A percentile compares a stretch with the other conserved stretches of the same genome.
Conservation (phyloP, 2,329 filamentous ascomycete species). For the Parastagonospora avenae region DNA sequence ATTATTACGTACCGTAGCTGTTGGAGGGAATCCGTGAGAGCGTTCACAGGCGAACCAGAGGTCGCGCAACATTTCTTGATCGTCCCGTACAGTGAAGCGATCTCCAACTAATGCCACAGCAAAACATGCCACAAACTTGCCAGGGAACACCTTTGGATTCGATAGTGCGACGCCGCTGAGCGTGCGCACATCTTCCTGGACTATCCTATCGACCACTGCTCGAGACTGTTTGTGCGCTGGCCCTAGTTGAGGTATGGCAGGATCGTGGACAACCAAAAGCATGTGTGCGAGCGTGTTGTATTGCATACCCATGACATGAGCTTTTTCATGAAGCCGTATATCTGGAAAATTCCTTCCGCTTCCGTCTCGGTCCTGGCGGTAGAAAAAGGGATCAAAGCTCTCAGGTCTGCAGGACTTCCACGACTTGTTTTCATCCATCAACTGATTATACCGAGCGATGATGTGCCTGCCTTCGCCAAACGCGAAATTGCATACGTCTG, state of each 20-base stretch:
- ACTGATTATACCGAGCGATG: constrained; percentile 32
- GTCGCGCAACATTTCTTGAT: constrained; percentile 38
- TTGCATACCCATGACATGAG: constrained; percentile 40
- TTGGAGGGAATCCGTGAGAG: constrained; percentile 42
- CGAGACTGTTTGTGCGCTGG: constrained; percentile 41
- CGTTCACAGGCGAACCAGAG: constrained; percentile 39
- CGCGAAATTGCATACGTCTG: constrained; percentile 44
- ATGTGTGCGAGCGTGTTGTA: constrained; percentile 45
- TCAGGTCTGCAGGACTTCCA: constrained; percentile 39
- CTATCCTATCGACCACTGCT: constrained; percentile 36
- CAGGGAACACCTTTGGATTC: constrained; percentile 40
- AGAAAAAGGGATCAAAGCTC: constrained; percentile 44
- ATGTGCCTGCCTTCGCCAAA: constrained; percentile 43
- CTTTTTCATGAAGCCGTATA: constrained; percentile 42
- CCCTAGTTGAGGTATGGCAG: constrained; percentile 44
- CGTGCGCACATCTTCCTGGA: constrained; percentile 43
- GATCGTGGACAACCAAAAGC: constrained; percentile 43
- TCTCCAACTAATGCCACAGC: constrained; percentile 45
- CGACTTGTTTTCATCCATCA: constrained; percentile 42
- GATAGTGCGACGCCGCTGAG: constrained; percentile 43
- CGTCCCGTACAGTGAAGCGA: constrained; percentile 36
- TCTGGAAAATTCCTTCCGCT: constrained; percentile 43
- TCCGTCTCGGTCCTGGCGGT: constrained; percentile 37
- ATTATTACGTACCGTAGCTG: constrained; percentile 17
- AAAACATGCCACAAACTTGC: constrained; percentile 45